These are phyloP conservation scores for Raffaelea albimanens DNA, from an alignment of 2,329 filamentous ascomycete species.

Conservation along the genomic window DNA sequence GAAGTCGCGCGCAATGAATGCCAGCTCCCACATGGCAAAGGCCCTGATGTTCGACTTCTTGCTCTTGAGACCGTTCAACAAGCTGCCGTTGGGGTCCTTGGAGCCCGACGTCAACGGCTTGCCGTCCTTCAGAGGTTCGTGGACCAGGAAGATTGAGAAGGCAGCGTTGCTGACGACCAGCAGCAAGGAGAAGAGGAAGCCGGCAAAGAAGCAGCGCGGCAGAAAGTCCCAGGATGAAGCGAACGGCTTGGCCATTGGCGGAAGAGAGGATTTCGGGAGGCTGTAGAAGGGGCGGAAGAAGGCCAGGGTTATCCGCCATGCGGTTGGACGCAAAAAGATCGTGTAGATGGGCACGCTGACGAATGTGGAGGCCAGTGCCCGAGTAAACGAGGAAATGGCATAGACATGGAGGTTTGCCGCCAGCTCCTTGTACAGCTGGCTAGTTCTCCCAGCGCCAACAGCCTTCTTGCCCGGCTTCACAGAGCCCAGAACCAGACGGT, in stretches of 20 bases:
- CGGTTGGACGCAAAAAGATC: conserved; percentile 47
- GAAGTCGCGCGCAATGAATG: conserved; percentile 67
- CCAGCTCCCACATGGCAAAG: conserved; percentile 88
- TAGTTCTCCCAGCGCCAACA: conserved; percentile 1
- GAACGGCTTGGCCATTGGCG: conserved; percentile 48
- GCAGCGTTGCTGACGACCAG: conserved; percentile 71
- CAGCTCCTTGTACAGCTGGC: conserved; percentile 16
- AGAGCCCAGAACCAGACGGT: conserved; percentile 47
- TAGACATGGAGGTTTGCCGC: conserved; percentile 28
- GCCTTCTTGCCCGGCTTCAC: conserved; percentile 17
- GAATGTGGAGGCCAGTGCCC: conserved; percentile 29
- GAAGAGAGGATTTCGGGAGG: conserved; percentile 61
- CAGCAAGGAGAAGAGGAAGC: conserved; percentile 57
- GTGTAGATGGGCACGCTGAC: conserved; percentile 51
- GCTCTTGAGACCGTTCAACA: conserved; percentile 73
- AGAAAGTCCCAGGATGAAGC: conserved; percentile 39
- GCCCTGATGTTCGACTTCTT: conserved; percentile 71
- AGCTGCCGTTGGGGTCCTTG: conserved; percentile 83
- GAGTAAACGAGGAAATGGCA: conserved; percentile 27
- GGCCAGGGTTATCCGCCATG: conserved; percentile 61
- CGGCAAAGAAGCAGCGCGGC: conserved; percentile 48
- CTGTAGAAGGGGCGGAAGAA: conserved; percentile 67
- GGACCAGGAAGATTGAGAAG: conserved; percentile 72
- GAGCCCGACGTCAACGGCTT: conserved; percentile 75
- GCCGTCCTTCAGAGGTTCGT: conserved; percentile 75